Percentiles rank a stretch among this genome's conserved stretches.
phyloP scores from a whole-genome alignment of 2,329 filamentous ascomycete species.

The Epichloe sp. region DNA sequence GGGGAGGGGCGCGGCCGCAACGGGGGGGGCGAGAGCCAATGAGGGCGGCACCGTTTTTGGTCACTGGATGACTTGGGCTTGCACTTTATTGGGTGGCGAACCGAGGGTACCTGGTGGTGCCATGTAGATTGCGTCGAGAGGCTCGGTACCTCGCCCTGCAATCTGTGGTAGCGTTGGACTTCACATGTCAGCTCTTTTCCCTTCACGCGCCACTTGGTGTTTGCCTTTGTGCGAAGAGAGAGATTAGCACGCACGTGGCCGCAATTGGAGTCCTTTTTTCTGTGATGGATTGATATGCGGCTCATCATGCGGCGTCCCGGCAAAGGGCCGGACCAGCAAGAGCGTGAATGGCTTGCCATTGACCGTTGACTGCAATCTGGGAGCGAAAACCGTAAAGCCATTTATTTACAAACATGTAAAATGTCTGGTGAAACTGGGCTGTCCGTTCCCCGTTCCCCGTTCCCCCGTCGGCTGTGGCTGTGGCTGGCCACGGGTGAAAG shows the following conservation, averaged over 20 bases:
- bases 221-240: neutral
- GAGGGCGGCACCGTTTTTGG: neutral
- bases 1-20: too few relatives aligned
- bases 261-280: neutral
- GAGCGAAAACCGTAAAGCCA: too few relatives aligned
- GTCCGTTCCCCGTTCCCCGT: neutral
- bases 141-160: neutral
- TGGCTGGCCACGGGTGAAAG: neutral
- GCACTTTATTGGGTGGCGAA: neutral
- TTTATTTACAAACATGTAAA: too few relatives aligned
- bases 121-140: neutral
- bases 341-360: too few relatives aligned
- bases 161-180: neutral
- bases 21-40: conserved; percentile 1
- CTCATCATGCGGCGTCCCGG: too few relatives aligned
- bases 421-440: too few relatives aligned
- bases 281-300: neutral
- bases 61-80: conserved; percentile 2
- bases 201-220: neutral
- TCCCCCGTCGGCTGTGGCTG: neutral
- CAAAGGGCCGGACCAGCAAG: too few relatives aligned
- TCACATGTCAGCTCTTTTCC: conserved; percentile 1
- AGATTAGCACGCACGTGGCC: neutral
- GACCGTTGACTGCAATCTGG: too few relatives aligned
- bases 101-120: neutral